Evolutionary conservation across 768 basidiomycete species (phyloP).

Genomic region (Lactifluus rugatus): DNA sequence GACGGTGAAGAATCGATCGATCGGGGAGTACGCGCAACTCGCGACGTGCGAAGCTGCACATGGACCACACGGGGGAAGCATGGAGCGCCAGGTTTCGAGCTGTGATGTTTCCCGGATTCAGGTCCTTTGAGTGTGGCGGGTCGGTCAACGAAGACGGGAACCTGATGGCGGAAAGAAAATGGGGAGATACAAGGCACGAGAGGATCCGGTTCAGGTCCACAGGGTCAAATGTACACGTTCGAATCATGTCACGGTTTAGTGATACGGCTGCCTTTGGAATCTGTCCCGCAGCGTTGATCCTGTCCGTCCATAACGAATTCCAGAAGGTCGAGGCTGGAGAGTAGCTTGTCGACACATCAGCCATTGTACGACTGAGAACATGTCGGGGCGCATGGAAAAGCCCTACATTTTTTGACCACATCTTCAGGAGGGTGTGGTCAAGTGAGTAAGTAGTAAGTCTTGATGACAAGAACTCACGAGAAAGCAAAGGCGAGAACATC

Average conservation of each 20-base stretch:
- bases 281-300: constrained; percentile 18
- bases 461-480: constrained; percentile 35
- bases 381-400: constrained; percentile 70
- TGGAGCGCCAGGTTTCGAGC: not conserved
- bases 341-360: constrained; percentile 43
- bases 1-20: constrained; percentile 69
- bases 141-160: not conserved
- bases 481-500: constrained; percentile 73
- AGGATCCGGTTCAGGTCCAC: constrained; percentile 4
- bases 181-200: constrained; percentile 3
- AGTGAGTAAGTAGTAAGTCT: not conserved
- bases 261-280: constrained; percentile 6
- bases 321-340: constrained; percentile 4
- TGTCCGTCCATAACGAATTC: not conserved
- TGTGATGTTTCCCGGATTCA: constrained; percentile 1
- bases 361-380: constrained; percentile 67
- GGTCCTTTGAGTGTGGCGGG: not conserved
- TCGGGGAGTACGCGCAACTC: constrained; percentile 45
- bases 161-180: not conserved
- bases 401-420: constrained; percentile 84
- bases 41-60: constrained; percentile 57
- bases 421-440: constrained; percentile 28
- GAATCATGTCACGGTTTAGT: constrained; percentile 8
- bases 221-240: not conserved
- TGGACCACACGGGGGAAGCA: constrained; percentile 39